Conservation (phyloP, 768 basidiomycete genomes). For the Trametes meyenii region DNA sequence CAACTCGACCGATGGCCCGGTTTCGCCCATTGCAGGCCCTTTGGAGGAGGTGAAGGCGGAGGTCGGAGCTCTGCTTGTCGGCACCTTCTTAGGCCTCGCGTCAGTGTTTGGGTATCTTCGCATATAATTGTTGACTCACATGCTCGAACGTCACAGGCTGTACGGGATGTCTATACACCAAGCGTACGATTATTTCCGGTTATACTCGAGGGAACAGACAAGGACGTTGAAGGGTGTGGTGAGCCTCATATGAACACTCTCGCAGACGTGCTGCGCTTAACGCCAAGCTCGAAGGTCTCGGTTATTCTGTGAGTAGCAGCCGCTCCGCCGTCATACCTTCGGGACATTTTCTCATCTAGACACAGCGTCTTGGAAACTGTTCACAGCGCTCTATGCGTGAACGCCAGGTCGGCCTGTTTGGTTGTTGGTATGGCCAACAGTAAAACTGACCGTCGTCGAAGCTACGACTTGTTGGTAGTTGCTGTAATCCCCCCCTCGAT, state of each 20-base stretch:
- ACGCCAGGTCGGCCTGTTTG: background rate
- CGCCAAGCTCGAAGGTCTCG: background rate
- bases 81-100: slow-evolving; percentile 18
- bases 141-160: background rate
- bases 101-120: background rate
- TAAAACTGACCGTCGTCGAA: background rate
- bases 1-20: background rate
- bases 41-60: background rate
- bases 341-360: background rate
- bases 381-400: background rate
- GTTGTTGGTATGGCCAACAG: background rate
- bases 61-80: slow-evolving; percentile 11
- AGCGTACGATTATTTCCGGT: background rate
- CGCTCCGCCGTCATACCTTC: background rate
- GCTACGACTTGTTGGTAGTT: background rate
- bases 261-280: background rate
- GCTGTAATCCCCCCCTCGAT: too few relatives aligned
- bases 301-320: background rate
- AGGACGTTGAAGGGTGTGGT: background rate
- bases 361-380: background rate
- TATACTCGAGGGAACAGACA: background rate
- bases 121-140: background rate
- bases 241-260: background rate
- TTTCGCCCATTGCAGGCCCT: background rate
- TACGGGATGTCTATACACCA: slow-evolving; percentile 9